phyloP scores from a whole-genome alignment of 1,284 basidiomycete genomes.

The Lentinus polychrous region DNA sequence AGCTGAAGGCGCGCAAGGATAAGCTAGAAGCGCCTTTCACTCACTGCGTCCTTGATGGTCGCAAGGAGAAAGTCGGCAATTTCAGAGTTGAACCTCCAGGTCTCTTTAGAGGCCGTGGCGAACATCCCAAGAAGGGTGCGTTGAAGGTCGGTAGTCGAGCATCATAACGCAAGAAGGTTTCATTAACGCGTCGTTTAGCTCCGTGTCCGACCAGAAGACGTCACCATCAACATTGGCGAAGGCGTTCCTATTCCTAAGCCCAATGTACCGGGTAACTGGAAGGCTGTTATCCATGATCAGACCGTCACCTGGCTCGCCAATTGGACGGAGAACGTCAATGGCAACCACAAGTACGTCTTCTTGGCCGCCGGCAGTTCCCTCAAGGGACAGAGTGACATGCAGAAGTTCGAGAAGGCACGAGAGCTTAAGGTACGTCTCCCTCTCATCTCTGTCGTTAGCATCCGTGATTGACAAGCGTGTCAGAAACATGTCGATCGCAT shows the following conservation, averaged over 20 bases:
- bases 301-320: constrained; percentile 97
- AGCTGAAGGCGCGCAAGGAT: constrained; percentile 80
- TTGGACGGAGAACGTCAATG: constrained; percentile 95
- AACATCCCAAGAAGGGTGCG: constrained; percentile 96
- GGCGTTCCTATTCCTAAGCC: constrained; percentile 71
- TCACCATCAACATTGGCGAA: constrained; percentile 88
- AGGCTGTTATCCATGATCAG: constrained; percentile 80
- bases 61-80: constrained; percentile 97
- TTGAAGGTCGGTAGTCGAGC: constrained; percentile 63
- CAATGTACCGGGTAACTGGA: constrained; percentile 86
- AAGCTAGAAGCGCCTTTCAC: constrained; percentile 82
- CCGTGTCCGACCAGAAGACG: constrained; percentile 88
- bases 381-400: constrained; percentile 94
- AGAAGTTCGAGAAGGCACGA: constrained; percentile 94
- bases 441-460: background rate
- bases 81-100: constrained; percentile 98
- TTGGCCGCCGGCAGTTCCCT: constrained; percentile 88
- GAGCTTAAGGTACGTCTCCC: constrained; percentile 72
- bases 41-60: constrained; percentile 84
- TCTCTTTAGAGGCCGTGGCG: constrained; percentile 94
- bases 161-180: background rate
- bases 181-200: constrained; percentile 36
- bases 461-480: constrained; percentile 1
- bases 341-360: constrained; percentile 94
- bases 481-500: constrained; percentile 89